A percentile compares a stretch with the other conserved stretches of the same genome.
Evolutionary conservation across 352 stramenopile species (phyloP).

Genomic region (Phytophthora megakarya): DNA sequence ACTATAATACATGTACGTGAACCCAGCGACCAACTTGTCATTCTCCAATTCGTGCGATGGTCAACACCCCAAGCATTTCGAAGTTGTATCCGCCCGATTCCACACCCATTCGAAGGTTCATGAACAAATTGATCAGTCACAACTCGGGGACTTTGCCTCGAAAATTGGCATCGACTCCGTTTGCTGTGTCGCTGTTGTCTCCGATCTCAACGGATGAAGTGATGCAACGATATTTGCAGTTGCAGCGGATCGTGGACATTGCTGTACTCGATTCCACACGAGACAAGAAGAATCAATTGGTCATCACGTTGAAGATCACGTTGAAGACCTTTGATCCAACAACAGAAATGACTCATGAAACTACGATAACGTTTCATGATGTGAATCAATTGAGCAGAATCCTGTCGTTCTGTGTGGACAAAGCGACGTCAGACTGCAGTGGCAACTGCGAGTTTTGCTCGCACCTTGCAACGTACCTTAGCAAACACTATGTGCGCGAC

Average conservation of each 20-base stretch:
- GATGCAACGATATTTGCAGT: neutral
- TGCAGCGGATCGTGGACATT: slow-evolving; percentile 24
- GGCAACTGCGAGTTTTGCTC: slow-evolving; percentile 21
- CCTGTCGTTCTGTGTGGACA: slow-evolving; percentile 21
- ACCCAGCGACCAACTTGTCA: slow-evolving; percentile 4
- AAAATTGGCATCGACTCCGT: slow-evolving; percentile 15
- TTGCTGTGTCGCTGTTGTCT: slow-evolving; percentile 10
- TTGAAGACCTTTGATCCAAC: slow-evolving; percentile 24
- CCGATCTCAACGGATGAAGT: slow-evolving; percentile 8
- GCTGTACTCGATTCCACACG: slow-evolving; percentile 21
- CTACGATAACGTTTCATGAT: slow-evolving; percentile 11
- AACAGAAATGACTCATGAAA: slow-evolving; percentile 1
- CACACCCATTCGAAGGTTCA: slow-evolving; percentile 3
- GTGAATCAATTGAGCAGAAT: slow-evolving; percentile 22
- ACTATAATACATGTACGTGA: too few species aligned
- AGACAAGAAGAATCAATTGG: slow-evolving; percentile 25
- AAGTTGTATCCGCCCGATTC: neutral
- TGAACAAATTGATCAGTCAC: slow-evolving; percentile 6
- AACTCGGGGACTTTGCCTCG: slow-evolving; percentile 8
- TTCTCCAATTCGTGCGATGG: slow-evolving; percentile 22
- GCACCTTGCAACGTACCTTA: slow-evolving; percentile 7
- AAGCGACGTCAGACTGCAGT: neutral
- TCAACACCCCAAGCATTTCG: slow-evolving; percentile 1
- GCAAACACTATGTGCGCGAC: slow-evolving; percentile 9
- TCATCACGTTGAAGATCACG: slow-evolving; percentile 22